Percentiles rank a stretch among this genome's conserved stretches.
phyloP scores from a whole-genome alignment of 2,329 filamentous ascomycete species.

The Penicillium hesseltinei region DNA sequence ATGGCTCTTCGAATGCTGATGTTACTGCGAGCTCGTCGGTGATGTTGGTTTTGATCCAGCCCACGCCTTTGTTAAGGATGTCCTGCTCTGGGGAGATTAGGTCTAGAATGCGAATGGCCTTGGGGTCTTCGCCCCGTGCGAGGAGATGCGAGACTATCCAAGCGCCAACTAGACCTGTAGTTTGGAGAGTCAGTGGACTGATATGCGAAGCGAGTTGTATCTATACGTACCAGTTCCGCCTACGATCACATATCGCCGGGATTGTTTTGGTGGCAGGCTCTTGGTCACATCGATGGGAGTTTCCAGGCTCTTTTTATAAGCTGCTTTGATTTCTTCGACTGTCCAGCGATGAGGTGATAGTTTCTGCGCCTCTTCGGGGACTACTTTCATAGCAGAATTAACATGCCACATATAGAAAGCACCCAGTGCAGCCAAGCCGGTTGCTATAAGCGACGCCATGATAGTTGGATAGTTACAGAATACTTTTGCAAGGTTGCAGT shows the following conservation, averaged over 20 bases:
- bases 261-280: constrained; percentile 38
- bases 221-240: constrained; percentile 38
- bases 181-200: constrained; percentile 5
- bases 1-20: constrained; percentile 50
- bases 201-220: not conserved
- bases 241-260: constrained; percentile 40
- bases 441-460: constrained; percentile 13
- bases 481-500: not conserved
- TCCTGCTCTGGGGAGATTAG: constrained; percentile 46
- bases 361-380: constrained; percentile 28
- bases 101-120: constrained; percentile 56
- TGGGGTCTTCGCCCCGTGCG: constrained; percentile 51
- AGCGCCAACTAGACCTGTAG: constrained; percentile 54
- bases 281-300: constrained; percentile 34
- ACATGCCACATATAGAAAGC: constrained; percentile 32
- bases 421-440: constrained; percentile 15
- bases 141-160: constrained; percentile 56
- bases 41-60: constrained; percentile 52
- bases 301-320: constrained; percentile 31
- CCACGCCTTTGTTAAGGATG: constrained; percentile 46
- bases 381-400: constrained; percentile 27
- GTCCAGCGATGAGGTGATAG: constrained; percentile 36
- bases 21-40: constrained; percentile 46
- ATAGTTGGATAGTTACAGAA: not conserved
- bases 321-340: constrained; percentile 30